These are phyloP conservation scores for Gracilaria caudata DNA, from an alignment of 23 red algal species.

Conservation along the genomic window DNA sequence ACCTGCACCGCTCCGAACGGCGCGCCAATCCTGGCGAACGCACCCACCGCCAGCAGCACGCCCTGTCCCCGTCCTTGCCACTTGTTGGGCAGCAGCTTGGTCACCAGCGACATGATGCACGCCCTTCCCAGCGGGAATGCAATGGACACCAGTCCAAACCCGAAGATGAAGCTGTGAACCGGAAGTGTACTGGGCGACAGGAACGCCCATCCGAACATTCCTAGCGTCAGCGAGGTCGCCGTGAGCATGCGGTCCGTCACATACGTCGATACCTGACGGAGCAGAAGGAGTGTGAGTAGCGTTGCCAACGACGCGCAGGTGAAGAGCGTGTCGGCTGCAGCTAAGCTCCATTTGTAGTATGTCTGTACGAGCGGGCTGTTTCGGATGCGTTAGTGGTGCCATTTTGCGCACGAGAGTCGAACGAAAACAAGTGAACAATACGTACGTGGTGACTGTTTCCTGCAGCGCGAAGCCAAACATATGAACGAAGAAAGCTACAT, in stretches of 20 bases:
- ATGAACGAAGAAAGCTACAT: conserved; percentile 63
- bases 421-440: conserved; percentile 9
- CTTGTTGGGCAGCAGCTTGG: conserved; percentile 39
- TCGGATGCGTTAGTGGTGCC: neutral
- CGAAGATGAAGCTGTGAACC: neutral
- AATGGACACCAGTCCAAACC: conserved; percentile 29
- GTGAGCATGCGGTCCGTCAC: conserved; percentile 21
- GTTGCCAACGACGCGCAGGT: conserved; percentile 23
- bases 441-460: conserved; percentile 70
- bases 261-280: neutral
- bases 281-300: conserved; percentile 11
- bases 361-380: conserved; percentile 45
- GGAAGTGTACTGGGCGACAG: neutral
- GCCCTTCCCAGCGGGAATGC: conserved; percentile 57
- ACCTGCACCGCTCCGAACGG: conserved; percentile 48
- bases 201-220: neutral
- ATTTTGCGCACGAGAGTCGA: conserved; percentile 28
- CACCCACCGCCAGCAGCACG: conserved; percentile 62
- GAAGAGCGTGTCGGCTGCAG: conserved; percentile 38
- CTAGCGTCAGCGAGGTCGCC: conserved; percentile 8
- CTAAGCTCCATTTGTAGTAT: conserved; percentile 53
- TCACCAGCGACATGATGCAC: conserved; percentile 25
- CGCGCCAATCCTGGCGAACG: conserved; percentile 52
- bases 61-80: conserved; percentile 50
- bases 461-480: conserved; percentile 84